A percentile compares a stretch with the other conserved stretches of the same genome.
phyloP scores from a whole-genome alignment of 2,329 filamentous ascomycete genomes.

The Rhynchosporium graminicola region DNA sequence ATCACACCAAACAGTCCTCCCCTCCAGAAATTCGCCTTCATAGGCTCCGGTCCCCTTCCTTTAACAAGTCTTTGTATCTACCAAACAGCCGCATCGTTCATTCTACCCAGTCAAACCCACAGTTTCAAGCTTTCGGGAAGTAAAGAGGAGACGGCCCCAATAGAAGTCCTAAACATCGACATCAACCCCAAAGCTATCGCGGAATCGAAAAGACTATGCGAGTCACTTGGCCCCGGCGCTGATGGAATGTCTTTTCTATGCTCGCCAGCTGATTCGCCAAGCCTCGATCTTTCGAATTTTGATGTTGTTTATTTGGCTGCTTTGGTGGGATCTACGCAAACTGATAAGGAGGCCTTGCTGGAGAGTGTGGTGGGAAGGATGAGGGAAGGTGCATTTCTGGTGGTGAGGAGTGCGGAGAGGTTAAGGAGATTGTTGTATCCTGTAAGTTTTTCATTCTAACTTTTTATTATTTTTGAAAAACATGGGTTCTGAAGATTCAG shows the following conservation, averaged over 20 bases:
- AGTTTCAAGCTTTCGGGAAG: neutral
- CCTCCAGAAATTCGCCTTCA: slow-evolving; percentile 46
- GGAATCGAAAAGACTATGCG: slow-evolving; percentile 39
- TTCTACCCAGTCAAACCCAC: neutral
- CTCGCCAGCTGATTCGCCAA: slow-evolving; percentile 39
- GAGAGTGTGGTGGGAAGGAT: slow-evolving; percentile 43
- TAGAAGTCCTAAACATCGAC: slow-evolving; percentile 46
- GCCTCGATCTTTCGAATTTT: slow-evolving; percentile 34
- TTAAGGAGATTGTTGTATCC: slow-evolving; percentile 51
- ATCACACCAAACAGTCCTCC: slow-evolving; percentile 10
- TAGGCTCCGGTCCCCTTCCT: slow-evolving; percentile 53
- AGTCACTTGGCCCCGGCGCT: slow-evolving; percentile 37
- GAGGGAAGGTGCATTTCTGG: slow-evolving; percentile 47
- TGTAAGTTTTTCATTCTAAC: slow-evolving; percentile 37
- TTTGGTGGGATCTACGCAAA: slow-evolving; percentile 48
- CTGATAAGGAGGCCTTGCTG: slow-evolving; percentile 47
- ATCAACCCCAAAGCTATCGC: slow-evolving; percentile 42
- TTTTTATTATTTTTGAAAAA: neutral
- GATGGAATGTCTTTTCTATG: slow-evolving; percentile 44
- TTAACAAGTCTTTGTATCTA: slow-evolving; percentile 50
- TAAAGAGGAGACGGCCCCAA: neutral
- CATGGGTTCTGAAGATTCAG: no score
- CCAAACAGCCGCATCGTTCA: slow-evolving; percentile 22
- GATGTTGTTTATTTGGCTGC: slow-evolving; percentile 54
- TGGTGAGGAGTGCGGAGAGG: slow-evolving; percentile 48